A percentile compares a stretch with the other conserved stretches of the same genome.
Conservation (phyloP, 192 early-diverging fungal genomes). For the Chytriomyces hyalinus region DNA sequence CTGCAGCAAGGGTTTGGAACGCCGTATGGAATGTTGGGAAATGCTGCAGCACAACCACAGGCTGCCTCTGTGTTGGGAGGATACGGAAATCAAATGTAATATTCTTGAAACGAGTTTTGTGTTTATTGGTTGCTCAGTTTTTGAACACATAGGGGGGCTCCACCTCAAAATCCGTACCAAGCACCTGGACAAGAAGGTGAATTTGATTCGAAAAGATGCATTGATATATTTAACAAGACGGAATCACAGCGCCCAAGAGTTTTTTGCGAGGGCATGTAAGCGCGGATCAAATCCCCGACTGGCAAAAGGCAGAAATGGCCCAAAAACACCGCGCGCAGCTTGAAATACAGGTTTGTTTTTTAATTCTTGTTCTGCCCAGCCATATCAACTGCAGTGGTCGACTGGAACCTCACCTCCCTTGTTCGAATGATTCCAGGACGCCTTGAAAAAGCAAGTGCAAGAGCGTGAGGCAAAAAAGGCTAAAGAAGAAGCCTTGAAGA, state of each 20-base stretch:
- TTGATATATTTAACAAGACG: no score
- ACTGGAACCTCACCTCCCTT: background rate
- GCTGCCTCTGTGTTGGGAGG: no score
- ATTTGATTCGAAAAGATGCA: no score
- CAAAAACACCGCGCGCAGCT: conserved; percentile 38
- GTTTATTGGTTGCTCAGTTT: no score
- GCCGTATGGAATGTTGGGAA: conserved; percentile 23
- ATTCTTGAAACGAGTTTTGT: no score
- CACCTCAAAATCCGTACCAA: no score
- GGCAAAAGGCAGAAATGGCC: conserved; percentile 39
- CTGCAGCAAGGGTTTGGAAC: conserved; percentile 29
- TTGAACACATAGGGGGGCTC: no score
- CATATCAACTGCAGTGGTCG: no score
- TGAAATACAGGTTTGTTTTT: conserved; percentile 41
- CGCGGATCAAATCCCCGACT: conserved; percentile 35
- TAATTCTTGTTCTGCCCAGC: background rate
- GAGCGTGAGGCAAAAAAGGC: conserved; percentile 45
- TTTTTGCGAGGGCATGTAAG: conserved; percentile 34
- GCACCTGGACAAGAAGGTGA: no score
- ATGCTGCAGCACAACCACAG: background rate
- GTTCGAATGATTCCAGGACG: conserved; percentile 27
- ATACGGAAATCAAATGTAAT: no score
- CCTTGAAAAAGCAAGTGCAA: conserved; percentile 42
- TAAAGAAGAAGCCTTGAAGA: conserved; percentile 9
- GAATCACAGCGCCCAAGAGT: no score